A percentile compares a stretch with the other conserved stretches of the same genome.
phyloP scores from a whole-genome alignment of 1,284 basidiomycete species.

The Chondrostereum purpureum region DNA sequence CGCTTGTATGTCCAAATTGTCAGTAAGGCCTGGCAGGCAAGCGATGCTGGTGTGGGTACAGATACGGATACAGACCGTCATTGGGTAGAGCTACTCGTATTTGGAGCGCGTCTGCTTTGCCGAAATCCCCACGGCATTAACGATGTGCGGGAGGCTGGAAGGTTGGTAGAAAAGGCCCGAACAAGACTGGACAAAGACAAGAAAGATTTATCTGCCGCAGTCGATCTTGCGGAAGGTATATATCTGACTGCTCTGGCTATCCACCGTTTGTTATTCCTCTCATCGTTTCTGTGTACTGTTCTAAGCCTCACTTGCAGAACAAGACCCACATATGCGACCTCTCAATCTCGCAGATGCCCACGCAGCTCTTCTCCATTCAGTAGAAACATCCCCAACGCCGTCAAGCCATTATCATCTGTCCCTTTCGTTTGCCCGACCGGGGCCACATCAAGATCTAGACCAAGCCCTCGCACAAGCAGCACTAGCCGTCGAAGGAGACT shows the following conservation, averaged over 20 bases:
- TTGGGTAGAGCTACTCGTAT: slow-evolving; percentile 67
- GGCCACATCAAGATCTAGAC: slow-evolving; percentile 59
- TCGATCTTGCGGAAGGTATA: slow-evolving; percentile 64
- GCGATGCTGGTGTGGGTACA: slow-evolving; percentile 32
- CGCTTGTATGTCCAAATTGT: slow-evolving; percentile 82
- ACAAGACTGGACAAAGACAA: slow-evolving; percentile 41
- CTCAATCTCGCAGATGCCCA: slow-evolving; percentile 56
- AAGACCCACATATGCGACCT: slow-evolving; percentile 57
- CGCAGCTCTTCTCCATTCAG: slow-evolving; percentile 48
- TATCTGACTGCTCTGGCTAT: slow-evolving; percentile 55
- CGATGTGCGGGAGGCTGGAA: slow-evolving; percentile 55
- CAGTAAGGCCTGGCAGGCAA: slow-evolving; percentile 68
- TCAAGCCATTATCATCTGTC: slow-evolving; percentile 78
- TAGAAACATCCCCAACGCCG: slow-evolving; percentile 49
- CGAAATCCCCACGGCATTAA: slow-evolving; percentile 36
- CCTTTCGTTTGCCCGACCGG: slow-evolving; percentile 64
- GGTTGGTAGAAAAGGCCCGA: slow-evolving; percentile 49
- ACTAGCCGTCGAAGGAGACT: slow-evolving; percentile 70
- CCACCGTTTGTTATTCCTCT: slow-evolving; percentile 37
- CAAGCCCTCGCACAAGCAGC: slow-evolving; percentile 68
- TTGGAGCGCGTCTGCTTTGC: slow-evolving; percentile 73
- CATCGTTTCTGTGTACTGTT: not conserved
- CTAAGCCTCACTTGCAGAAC: slow-evolving; percentile 37
- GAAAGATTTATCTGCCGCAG: slow-evolving; percentile 41
- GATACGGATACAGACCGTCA: slow-evolving; percentile 33